A percentile compares a stretch with the other conserved stretches of the same genome.
Evolutionary conservation across 176 grass and related monocot genomes (phyloP).

Genomic region (Thalia dealbata): DNA sequence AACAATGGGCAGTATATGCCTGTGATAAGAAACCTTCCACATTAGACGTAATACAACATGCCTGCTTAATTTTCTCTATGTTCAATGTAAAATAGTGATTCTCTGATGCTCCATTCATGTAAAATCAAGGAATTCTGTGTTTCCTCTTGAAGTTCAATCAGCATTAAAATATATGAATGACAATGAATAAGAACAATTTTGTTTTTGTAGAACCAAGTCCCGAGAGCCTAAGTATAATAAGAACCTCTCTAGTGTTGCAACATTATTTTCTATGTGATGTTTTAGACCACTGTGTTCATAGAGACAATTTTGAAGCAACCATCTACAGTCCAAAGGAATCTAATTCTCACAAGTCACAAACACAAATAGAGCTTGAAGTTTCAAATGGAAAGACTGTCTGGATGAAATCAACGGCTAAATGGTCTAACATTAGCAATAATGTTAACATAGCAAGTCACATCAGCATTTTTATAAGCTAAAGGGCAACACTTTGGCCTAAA

Average conservation of each 20-base stretch:
- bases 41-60: background rate
- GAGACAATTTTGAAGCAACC: background rate
- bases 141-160: background rate
- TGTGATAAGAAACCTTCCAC: background rate
- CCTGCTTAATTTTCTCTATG: background rate
- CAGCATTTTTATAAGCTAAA: background rate
- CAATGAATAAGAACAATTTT: too few relatives aligned
- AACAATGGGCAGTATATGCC: background rate
- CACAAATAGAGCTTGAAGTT: too few relatives aligned
- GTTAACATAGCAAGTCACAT: background rate
- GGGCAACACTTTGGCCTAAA: background rate
- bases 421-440: background rate
- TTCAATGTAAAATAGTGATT: background rate
- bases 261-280: background rate
- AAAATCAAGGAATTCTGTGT: background rate
- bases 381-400: too few relatives aligned
- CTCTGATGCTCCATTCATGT: background rate
- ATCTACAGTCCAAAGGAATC: background rate
- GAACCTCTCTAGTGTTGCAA: background rate
- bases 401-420: too few relatives aligned
- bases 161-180: background rate
- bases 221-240: background rate
- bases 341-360: background rate
- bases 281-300: background rate
- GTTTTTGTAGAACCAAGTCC: background rate